phyloP scores from a whole-genome alignment of 768 basidiomycete species.

The Trametes maxima region DNA sequence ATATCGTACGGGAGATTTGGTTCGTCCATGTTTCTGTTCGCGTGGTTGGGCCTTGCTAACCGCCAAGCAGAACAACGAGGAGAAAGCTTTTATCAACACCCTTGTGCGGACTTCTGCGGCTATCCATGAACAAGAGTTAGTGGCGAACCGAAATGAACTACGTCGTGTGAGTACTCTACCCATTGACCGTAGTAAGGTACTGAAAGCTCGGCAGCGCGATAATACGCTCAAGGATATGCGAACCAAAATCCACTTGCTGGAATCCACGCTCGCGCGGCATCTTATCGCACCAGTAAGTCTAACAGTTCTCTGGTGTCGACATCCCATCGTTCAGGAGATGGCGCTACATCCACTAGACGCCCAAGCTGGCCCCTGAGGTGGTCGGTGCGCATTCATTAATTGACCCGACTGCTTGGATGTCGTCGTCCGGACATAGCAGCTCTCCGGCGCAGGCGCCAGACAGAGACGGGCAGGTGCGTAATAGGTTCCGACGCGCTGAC shows the following conservation, averaged over 20 bases:
- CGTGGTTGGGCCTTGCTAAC: not conserved
- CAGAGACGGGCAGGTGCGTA: conserved; percentile 28
- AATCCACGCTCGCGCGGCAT: conserved; percentile 34
- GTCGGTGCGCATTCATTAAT: conserved; percentile 33
- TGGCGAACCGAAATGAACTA: conserved; percentile 39
- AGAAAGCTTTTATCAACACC: conserved; percentile 35
- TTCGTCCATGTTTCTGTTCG: conserved; percentile 8
- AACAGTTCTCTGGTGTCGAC: not conserved
- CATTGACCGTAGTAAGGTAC: not conserved
- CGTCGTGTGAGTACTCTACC: conserved; percentile 31
- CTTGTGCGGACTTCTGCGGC: conserved; percentile 35
- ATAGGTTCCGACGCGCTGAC: not conserved
- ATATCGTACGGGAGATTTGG: conserved; percentile 36
- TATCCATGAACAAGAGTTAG: conserved; percentile 37
- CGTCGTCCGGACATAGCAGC: conserved; percentile 28
- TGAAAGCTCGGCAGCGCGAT: conserved; percentile 30
- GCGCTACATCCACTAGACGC: conserved; percentile 16
- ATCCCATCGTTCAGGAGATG: not conserved
- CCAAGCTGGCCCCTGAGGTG: conserved; percentile 10
- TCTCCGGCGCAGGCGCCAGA: conserved; percentile 28
- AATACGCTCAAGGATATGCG: conserved; percentile 35
- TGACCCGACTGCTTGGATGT: conserved; percentile 33
- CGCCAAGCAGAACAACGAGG: conserved; percentile 31
- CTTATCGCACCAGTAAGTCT: conserved; percentile 31
- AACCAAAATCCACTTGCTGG: conserved; percentile 32